phyloP scores from a whole-genome alignment of 805 yeast species.

The Candida vaughaniae region DNA sequence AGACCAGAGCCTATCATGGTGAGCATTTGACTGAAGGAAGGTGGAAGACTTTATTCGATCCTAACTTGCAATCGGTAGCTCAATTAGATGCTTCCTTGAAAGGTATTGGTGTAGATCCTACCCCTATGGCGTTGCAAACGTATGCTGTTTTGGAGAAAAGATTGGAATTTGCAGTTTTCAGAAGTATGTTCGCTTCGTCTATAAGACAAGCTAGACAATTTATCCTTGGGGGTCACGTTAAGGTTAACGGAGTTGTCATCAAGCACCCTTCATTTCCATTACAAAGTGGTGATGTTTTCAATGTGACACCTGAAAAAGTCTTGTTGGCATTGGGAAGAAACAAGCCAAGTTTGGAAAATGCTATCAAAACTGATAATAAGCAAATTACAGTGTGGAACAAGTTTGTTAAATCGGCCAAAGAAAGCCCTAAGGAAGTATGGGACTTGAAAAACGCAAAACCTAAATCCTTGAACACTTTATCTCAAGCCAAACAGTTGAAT shows the following conservation, averaged over 20 bases:
- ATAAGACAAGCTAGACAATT: conserved; percentile 92
- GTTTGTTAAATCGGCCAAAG: conserved; percentile 58
- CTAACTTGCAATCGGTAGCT: conserved; percentile 78
- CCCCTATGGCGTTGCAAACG: conserved; percentile 87
- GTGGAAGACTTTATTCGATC: conserved; percentile 70
- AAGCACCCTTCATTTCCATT: conserved; percentile 77
- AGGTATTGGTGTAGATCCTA: conserved; percentile 53
- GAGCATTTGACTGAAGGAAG: conserved; percentile 85
- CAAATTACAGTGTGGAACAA: conserved; percentile 78
- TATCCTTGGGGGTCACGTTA: conserved; percentile 75
- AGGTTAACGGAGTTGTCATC: conserved; percentile 79
- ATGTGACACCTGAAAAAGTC: conserved; percentile 83
- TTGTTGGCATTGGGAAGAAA: conserved; percentile 78
- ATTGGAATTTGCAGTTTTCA: conserved; percentile 84
- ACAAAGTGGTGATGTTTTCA: conserved; percentile 82
- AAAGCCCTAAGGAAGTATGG: conserved; percentile 59
- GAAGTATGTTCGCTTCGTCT: conserved; percentile 91
- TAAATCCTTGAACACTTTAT: conserved; percentile 30
- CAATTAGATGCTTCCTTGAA: conserved; percentile 80
- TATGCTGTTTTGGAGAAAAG: conserved; percentile 86
- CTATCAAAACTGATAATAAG: conserved; percentile 65
- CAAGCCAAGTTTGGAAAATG: conserved; percentile 72
- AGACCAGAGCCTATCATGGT: conserved; percentile 94
- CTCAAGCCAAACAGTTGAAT: conserved; percentile 12
- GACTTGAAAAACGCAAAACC: conserved; percentile 44